phyloP scores from a whole-genome alignment of 2,329 filamentous ascomycete species.

The Diaporthe amygdali region DNA sequence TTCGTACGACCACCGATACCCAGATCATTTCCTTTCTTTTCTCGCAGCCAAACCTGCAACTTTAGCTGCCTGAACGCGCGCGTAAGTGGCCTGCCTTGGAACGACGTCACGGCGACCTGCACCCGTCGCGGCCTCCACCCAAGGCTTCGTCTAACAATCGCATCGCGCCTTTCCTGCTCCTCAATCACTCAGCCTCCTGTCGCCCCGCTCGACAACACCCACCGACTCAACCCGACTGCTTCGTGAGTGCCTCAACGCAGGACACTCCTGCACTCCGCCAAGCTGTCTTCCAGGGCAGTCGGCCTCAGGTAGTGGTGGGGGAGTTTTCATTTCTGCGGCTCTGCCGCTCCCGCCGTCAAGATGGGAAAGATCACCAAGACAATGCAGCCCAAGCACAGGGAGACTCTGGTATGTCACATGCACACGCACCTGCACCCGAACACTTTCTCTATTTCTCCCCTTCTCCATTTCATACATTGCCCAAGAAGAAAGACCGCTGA shows the following conservation, averaged over 20 bases:
- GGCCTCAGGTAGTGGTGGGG: conserved; percentile 61
- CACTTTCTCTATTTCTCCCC: conserved; percentile 25
- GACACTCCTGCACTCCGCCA: conserved; percentile 40
- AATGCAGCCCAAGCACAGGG: conserved; percentile 70
- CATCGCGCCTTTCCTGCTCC: conserved; percentile 14
- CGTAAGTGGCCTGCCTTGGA: background rate
- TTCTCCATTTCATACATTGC: background rate
- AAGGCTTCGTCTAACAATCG: conserved; percentile 14
- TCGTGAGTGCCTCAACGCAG: conserved; percentile 17
- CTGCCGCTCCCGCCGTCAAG: conserved; percentile 61
- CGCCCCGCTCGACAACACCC: background rate
- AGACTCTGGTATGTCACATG: conserved; percentile 62
- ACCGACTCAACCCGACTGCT: background rate
- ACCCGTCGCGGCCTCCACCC: conserved; percentile 21
- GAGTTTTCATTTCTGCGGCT: conserved; percentile 58
- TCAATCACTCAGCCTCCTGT: background rate
- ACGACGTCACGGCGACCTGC: conserved; percentile 25
- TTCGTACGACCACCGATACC: conserved; percentile 1
- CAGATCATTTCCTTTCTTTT: background rate
- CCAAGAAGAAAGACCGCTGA: conserved; percentile 32
- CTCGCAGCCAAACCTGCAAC: conserved; percentile 2
- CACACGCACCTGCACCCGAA: conserved; percentile 20
- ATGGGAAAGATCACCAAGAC: conserved; percentile 74
- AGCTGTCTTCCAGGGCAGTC: conserved; percentile 47
- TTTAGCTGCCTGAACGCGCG: background rate